Conservation (phyloP, 2,329 filamentous ascomycete species). For the Elsinoe ampelina region DNA sequence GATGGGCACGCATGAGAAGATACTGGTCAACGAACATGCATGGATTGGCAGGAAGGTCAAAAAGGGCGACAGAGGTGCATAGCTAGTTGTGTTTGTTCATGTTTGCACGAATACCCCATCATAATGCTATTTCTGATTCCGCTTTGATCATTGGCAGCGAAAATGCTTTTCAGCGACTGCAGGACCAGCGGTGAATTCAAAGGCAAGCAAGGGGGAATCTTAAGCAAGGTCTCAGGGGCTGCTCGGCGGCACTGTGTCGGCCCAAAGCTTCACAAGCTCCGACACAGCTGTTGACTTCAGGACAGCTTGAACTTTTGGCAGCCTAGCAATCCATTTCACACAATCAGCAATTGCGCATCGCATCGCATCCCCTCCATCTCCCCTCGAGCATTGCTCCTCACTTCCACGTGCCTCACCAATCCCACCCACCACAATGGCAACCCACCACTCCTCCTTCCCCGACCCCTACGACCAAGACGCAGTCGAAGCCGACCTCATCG, state of each 20-base stretch:
- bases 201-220: too few relatives aligned
- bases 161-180: neutral
- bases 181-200: neutral
- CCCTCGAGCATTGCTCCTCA: neutral
- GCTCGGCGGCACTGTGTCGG: neutral
- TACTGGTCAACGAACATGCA: neutral
- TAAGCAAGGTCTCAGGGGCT: too few relatives aligned
- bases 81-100: neutral
- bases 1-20: slow-evolving; percentile 38
- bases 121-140: neutral
- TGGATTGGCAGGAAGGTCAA: neutral
- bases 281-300: slow-evolving; percentile 5
- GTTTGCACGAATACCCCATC: slow-evolving; percentile 3
- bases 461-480: slow-evolving; percentile 38
- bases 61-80: neutral
- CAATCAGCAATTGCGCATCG: neutral
- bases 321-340: neutral
- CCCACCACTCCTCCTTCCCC: slow-evolving; percentile 12
- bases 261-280: neutral
- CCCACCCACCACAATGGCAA: slow-evolving; percentile 1
- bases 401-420: neutral
- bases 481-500: slow-evolving; percentile 43
- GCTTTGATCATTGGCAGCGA: too few relatives aligned
- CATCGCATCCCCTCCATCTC: neutral
- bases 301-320: slow-evolving; percentile 7